Evolutionary conservation across 129 eudicot genomes (phyloP).

Genomic region (Chrysanthemum makinoi): DNA sequence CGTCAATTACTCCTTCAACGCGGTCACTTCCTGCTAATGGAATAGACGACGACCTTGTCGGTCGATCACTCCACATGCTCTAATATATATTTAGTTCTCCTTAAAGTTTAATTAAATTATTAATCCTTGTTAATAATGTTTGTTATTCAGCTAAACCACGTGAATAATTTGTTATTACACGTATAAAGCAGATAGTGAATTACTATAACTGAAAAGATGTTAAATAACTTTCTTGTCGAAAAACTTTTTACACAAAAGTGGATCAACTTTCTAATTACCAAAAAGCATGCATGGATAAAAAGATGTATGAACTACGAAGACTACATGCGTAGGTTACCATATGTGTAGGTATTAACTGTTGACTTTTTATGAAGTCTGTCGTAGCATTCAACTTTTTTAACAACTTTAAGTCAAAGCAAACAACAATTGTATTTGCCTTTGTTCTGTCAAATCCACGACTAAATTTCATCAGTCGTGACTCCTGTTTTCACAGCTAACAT

Average conservation of each 20-base stretch:
- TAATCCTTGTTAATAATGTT: too few species aligned
- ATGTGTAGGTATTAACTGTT: conserved; percentile 27
- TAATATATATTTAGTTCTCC: too few species aligned
- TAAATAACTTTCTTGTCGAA: background rate
- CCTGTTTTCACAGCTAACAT: conserved; percentile 3
- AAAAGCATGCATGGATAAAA: background rate
- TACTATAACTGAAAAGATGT: too few species aligned
- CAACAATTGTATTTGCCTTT: conserved; percentile 17
- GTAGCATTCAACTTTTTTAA: conserved; percentile 24
- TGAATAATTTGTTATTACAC: too few species aligned
- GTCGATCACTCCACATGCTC: too few species aligned
- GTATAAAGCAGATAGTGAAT: too few species aligned
- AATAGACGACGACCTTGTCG: too few species aligned
- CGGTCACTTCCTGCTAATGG: too few species aligned
- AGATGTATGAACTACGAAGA: background rate
- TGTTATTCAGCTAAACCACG: too few species aligned
- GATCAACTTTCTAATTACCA: background rate
- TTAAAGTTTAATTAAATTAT: too few species aligned
- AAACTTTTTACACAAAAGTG: background rate
- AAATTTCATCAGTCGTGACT: conserved; percentile 17
- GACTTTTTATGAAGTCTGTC: conserved; percentile 30
- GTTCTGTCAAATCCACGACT: conserved; percentile 25
- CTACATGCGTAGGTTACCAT: conserved; percentile 5
- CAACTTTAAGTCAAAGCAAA: conserved; percentile 29
- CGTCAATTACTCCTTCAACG: too few species aligned